Percentiles rank a stretch among this genome's conserved stretches.
phyloP scores from a whole-genome alignment of 306 rosid species.

The Albizia julibrissin region DNA sequence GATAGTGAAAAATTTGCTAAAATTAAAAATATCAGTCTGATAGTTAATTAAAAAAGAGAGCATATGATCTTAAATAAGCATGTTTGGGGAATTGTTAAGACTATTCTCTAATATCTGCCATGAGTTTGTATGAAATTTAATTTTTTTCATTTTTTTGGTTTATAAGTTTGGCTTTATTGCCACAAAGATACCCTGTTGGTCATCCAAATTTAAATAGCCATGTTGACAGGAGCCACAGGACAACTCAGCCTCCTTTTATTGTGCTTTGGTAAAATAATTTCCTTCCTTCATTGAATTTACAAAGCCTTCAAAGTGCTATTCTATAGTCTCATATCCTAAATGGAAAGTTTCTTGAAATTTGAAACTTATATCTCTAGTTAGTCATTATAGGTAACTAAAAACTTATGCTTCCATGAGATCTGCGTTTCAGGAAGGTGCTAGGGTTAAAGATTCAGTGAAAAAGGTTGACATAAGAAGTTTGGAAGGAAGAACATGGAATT shows the following conservation, averaged over 20 bases:
- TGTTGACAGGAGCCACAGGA: background rate
- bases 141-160: background rate
- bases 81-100: background rate
- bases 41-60: background rate
- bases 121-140: background rate
- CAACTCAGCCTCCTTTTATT: background rate
- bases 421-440: background rate
- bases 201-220: background rate
- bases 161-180: constrained; percentile 1
- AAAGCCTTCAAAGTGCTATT: background rate
- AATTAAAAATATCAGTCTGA: background rate
- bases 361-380: background rate
- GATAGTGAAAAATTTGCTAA: background rate
- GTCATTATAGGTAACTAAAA: background rate
- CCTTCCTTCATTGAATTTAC: background rate
- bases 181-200: background rate
- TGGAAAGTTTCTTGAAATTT: background rate
- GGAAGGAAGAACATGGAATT: background rate
- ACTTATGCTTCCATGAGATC: background rate
- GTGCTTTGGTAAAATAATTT: background rate
- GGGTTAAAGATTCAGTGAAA: background rate
- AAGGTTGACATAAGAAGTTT: background rate
- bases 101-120: background rate
- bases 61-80: background rate
- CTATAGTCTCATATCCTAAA: background rate